phyloP scores from a whole-genome alignment of 495 filamentous ascomycete genomes.

The Apodospora peruviana region DNA sequence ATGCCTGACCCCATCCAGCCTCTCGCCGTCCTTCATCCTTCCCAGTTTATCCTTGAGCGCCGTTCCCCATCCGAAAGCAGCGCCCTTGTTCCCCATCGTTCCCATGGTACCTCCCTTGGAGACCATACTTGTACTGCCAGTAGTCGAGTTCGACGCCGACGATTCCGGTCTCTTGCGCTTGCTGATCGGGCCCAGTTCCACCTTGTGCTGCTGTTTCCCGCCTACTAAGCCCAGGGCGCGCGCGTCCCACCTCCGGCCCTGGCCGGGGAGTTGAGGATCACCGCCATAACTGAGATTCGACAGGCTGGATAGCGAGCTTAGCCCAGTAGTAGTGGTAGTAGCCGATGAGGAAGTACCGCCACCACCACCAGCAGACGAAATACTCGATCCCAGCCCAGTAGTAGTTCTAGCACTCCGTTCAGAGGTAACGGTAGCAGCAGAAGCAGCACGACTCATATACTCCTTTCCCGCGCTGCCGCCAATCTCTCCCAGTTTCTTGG shows the following conservation, averaged over 20 bases:
- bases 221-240: slow-evolving; percentile 51
- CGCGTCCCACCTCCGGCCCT: slow-evolving; percentile 32
- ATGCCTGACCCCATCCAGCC: slow-evolving; percentile 20
- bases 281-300: not conserved
- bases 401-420: not conserved
- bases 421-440: not conserved
- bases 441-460: slow-evolving; percentile 54
- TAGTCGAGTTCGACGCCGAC: slow-evolving; percentile 27
- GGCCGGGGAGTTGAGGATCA: not conserved
- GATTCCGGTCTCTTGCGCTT: slow-evolving; percentile 59
- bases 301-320: not conserved
- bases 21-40: slow-evolving; percentile 52
- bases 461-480: slow-evolving; percentile 68
- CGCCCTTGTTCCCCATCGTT: slow-evolving; percentile 5
- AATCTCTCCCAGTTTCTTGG: slow-evolving; percentile 55
- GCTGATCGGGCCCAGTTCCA: slow-evolving; percentile 61
- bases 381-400: slow-evolving; percentile 6
- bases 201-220: slow-evolving; percentile 35
- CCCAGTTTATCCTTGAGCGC: slow-evolving; percentile 40
- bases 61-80: slow-evolving; percentile 46
- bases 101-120: not conserved
- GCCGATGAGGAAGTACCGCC: slow-evolving; percentile 4
- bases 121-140: slow-evolving; percentile 1
- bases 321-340: slow-evolving; percentile 3
- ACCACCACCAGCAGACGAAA: slow-evolving; percentile 2